Evolutionary conservation across 306 rosid species (phyloP), one percentile per base, ranked within the genome.

Genomic region (Vigna angularis): DNA sequence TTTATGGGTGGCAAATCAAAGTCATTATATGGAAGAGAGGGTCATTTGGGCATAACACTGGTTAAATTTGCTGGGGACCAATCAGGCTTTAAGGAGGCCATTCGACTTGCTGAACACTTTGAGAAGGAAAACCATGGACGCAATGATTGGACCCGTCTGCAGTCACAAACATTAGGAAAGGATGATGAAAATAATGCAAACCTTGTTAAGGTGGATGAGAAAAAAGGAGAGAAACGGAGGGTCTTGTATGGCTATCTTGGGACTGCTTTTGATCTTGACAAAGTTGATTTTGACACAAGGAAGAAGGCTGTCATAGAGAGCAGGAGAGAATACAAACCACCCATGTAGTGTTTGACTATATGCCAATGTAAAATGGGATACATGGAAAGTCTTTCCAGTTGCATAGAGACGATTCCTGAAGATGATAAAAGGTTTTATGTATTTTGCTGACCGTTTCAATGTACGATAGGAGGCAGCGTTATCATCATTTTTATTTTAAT

Each of bases 11-110:
- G 99, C 79, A 96, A 96, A 86, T 90, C 99, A 16, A 93, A 93
- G 81, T 91, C 99, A 68, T 79, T 93, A 84, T 96, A 96, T 22
- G 97, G 97, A 80, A 91, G 97, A 85, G 99, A 96, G 18, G 99
- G 99, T 75, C 99, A 96, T 88, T 84, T 91, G 88, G 99, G 99
- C 72, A 76, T 85, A 61, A 91, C 94, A 20, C 64, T 96, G 84
- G 77, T 96, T 71, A 96, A 91, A 70, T 96, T 90, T 83, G 72
- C 97, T 13, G 94, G 90, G 52, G 96, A 93, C 58, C 91, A 83
- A 62, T 84, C 93, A 15, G 99, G 99, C 83, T 82, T 96, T 45
- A 85, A 90, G 86, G 98, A 90, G 68, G 98, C 98, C 86, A 76
- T 75, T 70, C 90, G 87, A 74, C 82, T 96, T 86, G 88, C 94